These are phyloP conservation scores for Phyllosticta capitalensis DNA, from an alignment of 2,329 filamentous ascomycete species.

Conservation along the genomic window DNA sequence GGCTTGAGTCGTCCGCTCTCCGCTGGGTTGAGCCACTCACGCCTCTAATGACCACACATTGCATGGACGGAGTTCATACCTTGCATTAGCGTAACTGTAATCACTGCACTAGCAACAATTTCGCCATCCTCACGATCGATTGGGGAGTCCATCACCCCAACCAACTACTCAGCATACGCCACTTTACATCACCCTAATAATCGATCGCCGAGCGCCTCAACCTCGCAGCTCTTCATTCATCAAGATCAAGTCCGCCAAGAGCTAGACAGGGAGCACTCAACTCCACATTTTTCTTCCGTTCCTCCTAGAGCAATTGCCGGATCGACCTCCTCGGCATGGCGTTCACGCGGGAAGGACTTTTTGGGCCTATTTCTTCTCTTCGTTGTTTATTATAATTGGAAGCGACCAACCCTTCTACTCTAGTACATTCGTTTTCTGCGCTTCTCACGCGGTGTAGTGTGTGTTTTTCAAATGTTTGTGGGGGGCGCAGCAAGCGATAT, in stretches of 20 bases:
- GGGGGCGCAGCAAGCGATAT: background rate
- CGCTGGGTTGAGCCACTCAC: background rate
- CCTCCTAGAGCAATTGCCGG: background rate
- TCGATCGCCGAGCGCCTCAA: background rate
- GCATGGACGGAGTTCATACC: constrained; percentile 11
- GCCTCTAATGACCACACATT: constrained; percentile 9
- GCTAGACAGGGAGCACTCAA: background rate
- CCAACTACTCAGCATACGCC: background rate
- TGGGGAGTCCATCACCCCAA: background rate
- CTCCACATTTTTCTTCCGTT: background rate
- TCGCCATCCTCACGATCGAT: background rate
- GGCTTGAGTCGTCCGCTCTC: background rate
- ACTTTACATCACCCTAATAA: background rate
- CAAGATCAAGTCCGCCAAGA: background rate
- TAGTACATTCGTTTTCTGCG: background rate
- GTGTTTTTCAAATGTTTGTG: background rate
- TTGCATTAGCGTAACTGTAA: constrained; percentile 3
- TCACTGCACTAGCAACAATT: background rate
- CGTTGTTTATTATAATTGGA: background rate
- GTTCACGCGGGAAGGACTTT: background rate
- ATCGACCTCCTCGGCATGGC: background rate
- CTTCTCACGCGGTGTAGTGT: background rate
- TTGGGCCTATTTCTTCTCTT: background rate
- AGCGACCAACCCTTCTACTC: background rate
- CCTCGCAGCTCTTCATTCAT: background rate